Evolutionary conservation across 2,329 filamentous ascomycete genomes (phyloP).

Genomic region (Colletotrichum liriopes): DNA sequence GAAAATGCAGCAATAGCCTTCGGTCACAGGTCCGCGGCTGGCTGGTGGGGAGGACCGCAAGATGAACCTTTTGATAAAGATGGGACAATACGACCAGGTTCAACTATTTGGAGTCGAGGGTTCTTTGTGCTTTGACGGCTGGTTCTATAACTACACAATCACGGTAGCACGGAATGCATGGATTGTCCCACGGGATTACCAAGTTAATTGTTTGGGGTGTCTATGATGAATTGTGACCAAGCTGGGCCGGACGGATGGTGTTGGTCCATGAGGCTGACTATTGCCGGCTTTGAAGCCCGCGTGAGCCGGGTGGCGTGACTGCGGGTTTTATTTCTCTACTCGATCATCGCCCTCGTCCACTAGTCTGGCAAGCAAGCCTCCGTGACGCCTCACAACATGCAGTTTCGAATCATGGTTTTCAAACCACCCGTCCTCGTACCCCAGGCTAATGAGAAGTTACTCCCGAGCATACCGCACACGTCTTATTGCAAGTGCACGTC

Average conservation of each 20-base stretch:
- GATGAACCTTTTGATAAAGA: conserved; percentile 26
- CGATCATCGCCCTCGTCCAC: too few species aligned
- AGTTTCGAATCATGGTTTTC: too few species aligned
- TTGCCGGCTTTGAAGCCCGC: background rate
- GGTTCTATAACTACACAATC: conserved; percentile 46
- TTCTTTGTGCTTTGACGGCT: conserved; percentile 46
- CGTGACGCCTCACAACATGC: too few species aligned
- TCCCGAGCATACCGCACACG: too few species aligned
- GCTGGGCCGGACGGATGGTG: background rate
- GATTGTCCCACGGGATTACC: conserved; percentile 45
- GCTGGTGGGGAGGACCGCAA: conserved; percentile 24
- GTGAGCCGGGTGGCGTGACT: background rate
- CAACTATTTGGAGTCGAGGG: conserved; percentile 44
- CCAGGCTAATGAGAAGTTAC: too few species aligned
- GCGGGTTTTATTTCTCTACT: background rate
- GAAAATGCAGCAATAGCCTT: conserved; percentile 2
- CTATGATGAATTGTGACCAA: background rate
- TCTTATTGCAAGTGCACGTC: too few species aligned
- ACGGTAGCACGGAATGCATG: conserved; percentile 47
- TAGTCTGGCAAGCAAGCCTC: too few species aligned
- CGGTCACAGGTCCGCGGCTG: conserved; percentile 11
- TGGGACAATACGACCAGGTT: conserved; percentile 39
- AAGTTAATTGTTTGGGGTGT: conserved; percentile 22
- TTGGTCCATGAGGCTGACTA: background rate
- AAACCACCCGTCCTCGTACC: too few species aligned